Evolutionary conservation across 2,329 filamentous ascomycete genomes (phyloP).

Genomic region (Trematosphaeria pertusa): DNA sequence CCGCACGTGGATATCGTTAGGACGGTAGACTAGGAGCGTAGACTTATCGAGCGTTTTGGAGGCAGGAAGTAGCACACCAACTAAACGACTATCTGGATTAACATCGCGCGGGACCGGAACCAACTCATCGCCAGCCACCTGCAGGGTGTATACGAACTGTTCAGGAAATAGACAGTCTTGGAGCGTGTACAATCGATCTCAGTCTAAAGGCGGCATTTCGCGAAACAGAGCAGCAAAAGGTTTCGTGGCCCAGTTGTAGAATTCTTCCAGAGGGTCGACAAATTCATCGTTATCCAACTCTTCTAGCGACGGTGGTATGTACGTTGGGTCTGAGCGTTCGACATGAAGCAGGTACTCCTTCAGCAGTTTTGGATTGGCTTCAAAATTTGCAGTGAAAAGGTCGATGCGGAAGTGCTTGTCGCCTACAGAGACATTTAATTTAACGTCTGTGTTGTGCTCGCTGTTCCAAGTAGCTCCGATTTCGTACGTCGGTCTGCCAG

Average conservation of each 20-base stretch:
- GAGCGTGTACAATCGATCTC: conserved; percentile 19
- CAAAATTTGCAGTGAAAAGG: conserved; percentile 21
- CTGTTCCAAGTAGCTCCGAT: conserved; percentile 20
- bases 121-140: conserved; percentile 17
- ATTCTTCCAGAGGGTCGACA: conserved; percentile 19
- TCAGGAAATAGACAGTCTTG: conserved; percentile 19
- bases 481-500: conserved; percentile 34
- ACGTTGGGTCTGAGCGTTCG: conserved; percentile 20
- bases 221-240: conserved; percentile 20
- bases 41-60: conserved; percentile 16
- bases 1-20: conserved; percentile 16
- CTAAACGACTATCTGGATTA: conserved; percentile 6
- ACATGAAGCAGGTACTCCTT: conserved; percentile 24
- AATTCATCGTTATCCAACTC: conserved; percentile 18
- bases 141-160: conserved; percentile 18
- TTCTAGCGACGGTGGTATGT: conserved; percentile 17
- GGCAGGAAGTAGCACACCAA: conserved; percentile 18
- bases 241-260: conserved; percentile 20
- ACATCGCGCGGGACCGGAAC: conserved; percentile 16
- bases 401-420: conserved; percentile 21
- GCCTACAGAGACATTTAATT: conserved; percentile 21
- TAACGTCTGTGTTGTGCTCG: conserved; percentile 18
- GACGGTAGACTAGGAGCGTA: conserved; percentile 17
- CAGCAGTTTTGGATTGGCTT: conserved; percentile 18
- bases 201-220: conserved; percentile 18